Evolutionary conservation across 768 basidiomycete genomes (phyloP), one percentile per base, ranked within the genome.

Genomic region (Tricholoma saponaceum): DNA sequence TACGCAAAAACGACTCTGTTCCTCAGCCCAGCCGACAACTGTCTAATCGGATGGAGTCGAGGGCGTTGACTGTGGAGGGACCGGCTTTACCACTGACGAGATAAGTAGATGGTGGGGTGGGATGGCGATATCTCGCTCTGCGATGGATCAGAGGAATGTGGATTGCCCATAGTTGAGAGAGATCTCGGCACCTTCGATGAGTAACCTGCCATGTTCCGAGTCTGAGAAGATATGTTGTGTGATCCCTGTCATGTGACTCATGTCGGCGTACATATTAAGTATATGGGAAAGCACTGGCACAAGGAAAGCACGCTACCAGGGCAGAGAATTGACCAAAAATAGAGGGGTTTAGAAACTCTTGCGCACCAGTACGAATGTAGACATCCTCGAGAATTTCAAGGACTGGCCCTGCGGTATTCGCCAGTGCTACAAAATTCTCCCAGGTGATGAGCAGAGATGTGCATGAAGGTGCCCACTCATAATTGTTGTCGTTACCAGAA

Each of bases 61-160:
- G 75, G n/a, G 96, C 97, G 69, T 96, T 98, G 62, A 91, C 83
- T 1, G 97, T 90, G 14, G 93, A 89, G 0, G 96, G 96, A 66
- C 98, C 96, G 1, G 92, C 96, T 70, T 98, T 97, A 60, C 96
- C 95, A 23, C 87, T 77, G 57, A 99, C 96, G 64, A 98, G 88
- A n/a, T n/a, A n/a, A n/a, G 79, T 98, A 97, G 73, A 98, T 96
- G 71, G 98, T 97, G 71, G 98, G 90, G 74, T 99, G 95, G 5
- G 81, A 77, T 16, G 96, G 97, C 87, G 52, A 98, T 91, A 69
- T 99, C 96, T 56, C 95, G 91, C 64, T 95, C 90, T 13, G 95
- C 93, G 67, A 98, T 85, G 25, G 96, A 97, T 79, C 93, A 88
- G 25, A 98, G 83, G 79, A 97, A 93, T 2, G 95, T 98, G 1